phyloP scores from a whole-genome alignment of 2,329 filamentous ascomycete genomes.

The Colletotrichum phormii region DNA sequence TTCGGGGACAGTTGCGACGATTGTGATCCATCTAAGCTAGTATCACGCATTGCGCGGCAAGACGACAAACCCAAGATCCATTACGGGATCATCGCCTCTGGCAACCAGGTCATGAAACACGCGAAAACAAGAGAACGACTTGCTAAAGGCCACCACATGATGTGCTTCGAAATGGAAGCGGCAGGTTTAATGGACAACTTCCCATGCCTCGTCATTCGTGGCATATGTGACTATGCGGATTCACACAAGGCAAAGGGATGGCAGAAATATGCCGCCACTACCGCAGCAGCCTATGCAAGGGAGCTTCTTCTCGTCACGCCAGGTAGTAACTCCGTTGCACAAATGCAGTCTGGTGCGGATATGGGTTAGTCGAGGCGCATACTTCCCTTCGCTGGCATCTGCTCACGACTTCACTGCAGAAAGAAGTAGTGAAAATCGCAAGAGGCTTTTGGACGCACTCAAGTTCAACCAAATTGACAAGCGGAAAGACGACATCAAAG shows the following conservation, averaged over 20 bases:
- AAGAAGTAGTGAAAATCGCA: too few species aligned
- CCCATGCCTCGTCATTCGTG: slow-evolving; percentile 47
- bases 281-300: slow-evolving; percentile 43
- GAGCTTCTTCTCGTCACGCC: slow-evolving; percentile 36
- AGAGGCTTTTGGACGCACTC: slow-evolving; percentile 31
- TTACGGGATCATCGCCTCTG: slow-evolving; percentile 42
- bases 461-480: slow-evolving; percentile 33
- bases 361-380: too few species aligned
- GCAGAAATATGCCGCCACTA: slow-evolving; percentile 47
- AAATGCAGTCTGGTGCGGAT: too few species aligned
- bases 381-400: too few species aligned
- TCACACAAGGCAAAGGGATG: slow-evolving; percentile 51
- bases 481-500: slow-evolving; percentile 30
- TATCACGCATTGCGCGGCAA: too few species aligned
- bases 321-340: background rate
- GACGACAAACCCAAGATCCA: slow-evolving; percentile 16
- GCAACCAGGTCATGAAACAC: slow-evolving; percentile 48
- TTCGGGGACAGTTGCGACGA: background rate
- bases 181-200: slow-evolving; percentile 39
- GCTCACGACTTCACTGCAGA: too few species aligned
- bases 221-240: slow-evolving; percentile 52
- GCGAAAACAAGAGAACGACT: slow-evolving; percentile 41
- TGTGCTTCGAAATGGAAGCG: slow-evolving; percentile 44
- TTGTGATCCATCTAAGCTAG: too few species aligned
- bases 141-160: too few species aligned